phyloP scores from a whole-genome alignment of 768 basidiomycete species.

The Kwoniella sp. region DNA sequence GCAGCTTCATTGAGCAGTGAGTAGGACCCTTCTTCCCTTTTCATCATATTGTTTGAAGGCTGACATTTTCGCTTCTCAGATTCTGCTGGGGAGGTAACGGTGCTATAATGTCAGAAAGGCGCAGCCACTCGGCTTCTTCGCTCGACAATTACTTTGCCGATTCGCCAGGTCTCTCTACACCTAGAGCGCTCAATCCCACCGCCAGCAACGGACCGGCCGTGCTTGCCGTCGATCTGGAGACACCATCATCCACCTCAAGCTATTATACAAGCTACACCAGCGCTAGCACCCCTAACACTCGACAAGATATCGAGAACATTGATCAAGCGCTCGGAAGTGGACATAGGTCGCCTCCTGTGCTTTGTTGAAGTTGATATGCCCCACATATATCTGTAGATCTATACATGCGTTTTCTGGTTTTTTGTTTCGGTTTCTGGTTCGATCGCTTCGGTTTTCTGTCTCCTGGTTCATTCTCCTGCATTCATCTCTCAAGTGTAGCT shows the following conservation, averaged over 20 bases:
- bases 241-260: conserved; percentile 25
- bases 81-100: conserved; percentile 54
- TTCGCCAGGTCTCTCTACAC: conserved; percentile 14
- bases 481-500: neutral
- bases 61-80: conserved; percentile 26
- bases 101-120: conserved; percentile 14
- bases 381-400: neutral
- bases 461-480: neutral
- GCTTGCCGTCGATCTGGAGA: neutral
- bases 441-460: neutral
- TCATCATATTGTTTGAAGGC: neutral
- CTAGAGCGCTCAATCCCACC: conserved; percentile 12
- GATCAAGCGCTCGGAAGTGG: conserved; percentile 10
- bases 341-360: conserved; percentile 17
- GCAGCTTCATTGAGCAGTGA: conserved; percentile 53
- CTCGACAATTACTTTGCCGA: conserved; percentile 36
- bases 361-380: neutral
- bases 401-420: neutral
- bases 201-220: neutral
- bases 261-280: conserved; percentile 22
- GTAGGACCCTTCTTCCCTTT: conserved; percentile 14
- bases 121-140: conserved; percentile 40
- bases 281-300: conserved; percentile 21
- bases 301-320: conserved; percentile 24
- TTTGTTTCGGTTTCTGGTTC: neutral